Conservation (phyloP, 768 basidiomycete genomes). For the Leccinellum rugosiceps region DNA sequence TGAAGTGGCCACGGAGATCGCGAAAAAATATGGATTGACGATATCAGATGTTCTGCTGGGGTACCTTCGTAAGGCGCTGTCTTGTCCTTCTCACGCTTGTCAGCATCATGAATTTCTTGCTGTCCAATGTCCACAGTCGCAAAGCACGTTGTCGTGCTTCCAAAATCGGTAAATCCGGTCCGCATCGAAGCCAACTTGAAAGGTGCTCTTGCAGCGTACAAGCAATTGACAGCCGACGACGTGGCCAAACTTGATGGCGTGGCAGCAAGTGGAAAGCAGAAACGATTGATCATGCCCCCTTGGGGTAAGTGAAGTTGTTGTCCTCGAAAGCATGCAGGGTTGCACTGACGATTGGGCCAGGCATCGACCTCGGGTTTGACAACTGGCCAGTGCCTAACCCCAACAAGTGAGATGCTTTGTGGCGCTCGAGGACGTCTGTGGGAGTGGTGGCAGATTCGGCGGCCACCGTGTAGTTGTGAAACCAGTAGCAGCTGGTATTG, state of each 20-base stretch:
- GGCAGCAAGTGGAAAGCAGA: constrained; percentile 60
- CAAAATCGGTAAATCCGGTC: constrained; percentile 73
- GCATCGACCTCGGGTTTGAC: constrained; percentile 69
- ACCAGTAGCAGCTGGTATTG: background rate
- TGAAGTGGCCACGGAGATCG: constrained; percentile 56
- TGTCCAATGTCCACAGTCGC: constrained; percentile 40
- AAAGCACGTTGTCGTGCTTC: constrained; percentile 62
- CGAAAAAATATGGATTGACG: constrained; percentile 51
- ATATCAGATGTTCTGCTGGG: constrained; percentile 59
- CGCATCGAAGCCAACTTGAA: constrained; percentile 61
- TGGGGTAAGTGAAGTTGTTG: constrained; percentile 53
- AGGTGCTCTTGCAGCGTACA: constrained; percentile 46
- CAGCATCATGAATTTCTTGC: constrained; percentile 1
- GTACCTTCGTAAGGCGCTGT: constrained; percentile 48
- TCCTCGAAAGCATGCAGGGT: background rate
- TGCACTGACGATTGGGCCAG: constrained; percentile 31
- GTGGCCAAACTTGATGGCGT: constrained; percentile 55
- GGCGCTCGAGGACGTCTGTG: background rate
- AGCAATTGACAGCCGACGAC: constrained; percentile 49
- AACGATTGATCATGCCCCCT: constrained; percentile 61
- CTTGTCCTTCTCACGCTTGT: constrained; percentile 1
- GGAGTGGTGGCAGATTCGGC: background rate
- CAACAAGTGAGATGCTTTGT: constrained; percentile 4
- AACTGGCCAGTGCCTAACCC: constrained; percentile 42
- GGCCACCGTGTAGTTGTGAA: background rate